A percentile compares a stretch with the other conserved stretches of the same genome.
These are phyloP conservation scores for Medicago truncatula DNA, from an alignment of 306 rosid genomes.

Conservation along the genomic window DNA sequence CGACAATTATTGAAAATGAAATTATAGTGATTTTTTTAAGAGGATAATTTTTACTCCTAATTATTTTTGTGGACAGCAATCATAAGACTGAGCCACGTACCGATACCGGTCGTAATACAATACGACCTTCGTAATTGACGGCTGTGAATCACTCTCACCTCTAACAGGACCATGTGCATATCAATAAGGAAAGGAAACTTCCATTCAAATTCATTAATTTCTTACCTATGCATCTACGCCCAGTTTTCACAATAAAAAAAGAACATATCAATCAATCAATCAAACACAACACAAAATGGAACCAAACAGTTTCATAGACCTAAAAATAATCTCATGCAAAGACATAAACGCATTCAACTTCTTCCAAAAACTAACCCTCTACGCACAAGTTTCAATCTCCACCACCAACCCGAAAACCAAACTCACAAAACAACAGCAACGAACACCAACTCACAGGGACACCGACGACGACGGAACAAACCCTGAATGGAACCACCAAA, in stretches of 20 bases:
- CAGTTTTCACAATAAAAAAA: too few species aligned
- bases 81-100: too few species aligned
- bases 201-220: background rate
- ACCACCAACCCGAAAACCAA: constrained; percentile 38
- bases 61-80: too few species aligned
- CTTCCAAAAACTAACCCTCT: constrained; percentile 69
- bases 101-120: too few species aligned
- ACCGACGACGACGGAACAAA: constrained; percentile 31
- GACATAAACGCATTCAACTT: constrained; percentile 56
- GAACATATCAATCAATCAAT: too few species aligned
- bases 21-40: too few species aligned
- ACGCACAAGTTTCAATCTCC: constrained; percentile 47
- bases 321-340: constrained; percentile 58
- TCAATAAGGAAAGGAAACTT: background rate
- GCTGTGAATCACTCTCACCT: background rate
- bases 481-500: constrained; percentile 57
- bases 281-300: background rate
- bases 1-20: too few species aligned
- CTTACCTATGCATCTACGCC: too few species aligned
- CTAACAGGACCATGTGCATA: background rate
- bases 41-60: too few species aligned
- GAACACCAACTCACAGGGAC: constrained; percentile 39
- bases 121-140: too few species aligned
- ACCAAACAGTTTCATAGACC: constrained; percentile 33
- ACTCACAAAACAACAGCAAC: constrained; percentile 45